A percentile compares a stretch with the other conserved stretches of the same genome.
Conservation (phyloP, 805 yeast species). For the Ogataea angusta region DNA sequence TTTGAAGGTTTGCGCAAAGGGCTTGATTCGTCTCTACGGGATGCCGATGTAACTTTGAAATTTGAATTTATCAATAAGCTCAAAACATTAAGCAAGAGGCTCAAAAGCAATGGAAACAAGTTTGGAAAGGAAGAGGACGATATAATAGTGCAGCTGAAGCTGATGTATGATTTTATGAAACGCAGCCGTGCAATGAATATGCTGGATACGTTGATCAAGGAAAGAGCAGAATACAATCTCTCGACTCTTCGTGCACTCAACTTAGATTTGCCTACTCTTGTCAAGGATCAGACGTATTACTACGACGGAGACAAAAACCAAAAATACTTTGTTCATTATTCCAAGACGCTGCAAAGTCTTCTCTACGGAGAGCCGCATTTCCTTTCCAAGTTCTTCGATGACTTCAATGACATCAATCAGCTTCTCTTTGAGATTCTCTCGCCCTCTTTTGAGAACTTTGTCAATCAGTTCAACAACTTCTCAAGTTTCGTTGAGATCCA, state of each 20-base stretch:
- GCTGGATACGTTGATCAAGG: constrained; percentile 38
- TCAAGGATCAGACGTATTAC: constrained; percentile 30
- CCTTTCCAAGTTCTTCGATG: constrained; percentile 33
- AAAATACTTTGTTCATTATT: constrained; percentile 18
- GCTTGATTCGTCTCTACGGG: constrained; percentile 51
- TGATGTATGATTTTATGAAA: constrained; percentile 46
- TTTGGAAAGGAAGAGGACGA: constrained; percentile 36
- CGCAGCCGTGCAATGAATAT: constrained; percentile 26
- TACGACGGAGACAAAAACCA: constrained; percentile 26
- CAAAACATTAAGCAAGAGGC: constrained; percentile 35
- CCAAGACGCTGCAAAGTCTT: constrained; percentile 10
- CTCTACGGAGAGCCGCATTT: constrained; percentile 21
- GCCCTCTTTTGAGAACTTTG: constrained; percentile 40
- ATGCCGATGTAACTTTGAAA: constrained; percentile 54
- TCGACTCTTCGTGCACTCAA: constrained; percentile 45
- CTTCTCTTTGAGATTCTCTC: constrained; percentile 60
- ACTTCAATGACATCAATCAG: constrained; percentile 36
- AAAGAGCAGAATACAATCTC: constrained; percentile 40
- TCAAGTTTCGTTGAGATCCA: constrained; percentile 39
- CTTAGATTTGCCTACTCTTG: constrained; percentile 32
- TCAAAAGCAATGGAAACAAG: constrained; percentile 32
- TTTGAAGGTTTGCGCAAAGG: constrained; percentile 68
- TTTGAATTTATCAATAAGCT: constrained; percentile 46
- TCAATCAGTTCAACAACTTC: constrained; percentile 37
- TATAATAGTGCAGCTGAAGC: constrained; percentile 35